These are phyloP conservation scores for Rhodotorula mucilaginosa DNA, from an alignment of 1,284 basidiomycete genomes.

Conservation along the genomic window DNA sequence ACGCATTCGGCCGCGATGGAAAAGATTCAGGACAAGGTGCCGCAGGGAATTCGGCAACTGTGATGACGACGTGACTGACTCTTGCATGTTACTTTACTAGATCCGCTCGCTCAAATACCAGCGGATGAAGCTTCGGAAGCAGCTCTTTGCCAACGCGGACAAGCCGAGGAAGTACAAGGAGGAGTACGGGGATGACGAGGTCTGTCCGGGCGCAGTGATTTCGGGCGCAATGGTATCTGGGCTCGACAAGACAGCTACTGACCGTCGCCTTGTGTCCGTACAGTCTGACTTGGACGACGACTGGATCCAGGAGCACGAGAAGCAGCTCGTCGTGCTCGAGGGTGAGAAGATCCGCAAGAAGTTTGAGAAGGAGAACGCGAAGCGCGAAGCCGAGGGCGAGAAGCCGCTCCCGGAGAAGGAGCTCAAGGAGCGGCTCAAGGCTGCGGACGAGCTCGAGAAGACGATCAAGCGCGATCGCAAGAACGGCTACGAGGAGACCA, in stretches of 20 bases:
- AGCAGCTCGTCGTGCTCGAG: conserved; percentile 55
- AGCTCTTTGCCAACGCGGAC: conserved; percentile 44
- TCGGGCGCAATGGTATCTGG: not conserved
- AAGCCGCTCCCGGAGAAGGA: conserved; percentile 54
- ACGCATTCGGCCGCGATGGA: conserved; percentile 87
- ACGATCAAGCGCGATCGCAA: conserved; percentile 78
- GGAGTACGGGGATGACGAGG: no score
- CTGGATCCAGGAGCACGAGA: conserved; percentile 79
- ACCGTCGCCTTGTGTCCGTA: not conserved
- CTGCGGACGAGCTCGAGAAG: conserved; percentile 73
- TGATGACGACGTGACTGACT: not conserved
- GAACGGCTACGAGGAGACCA: conserved; percentile 56
- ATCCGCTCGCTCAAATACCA: conserved; percentile 80
- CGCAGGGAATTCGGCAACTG: conserved; percentile 40
- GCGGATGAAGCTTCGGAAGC: conserved; percentile 57
- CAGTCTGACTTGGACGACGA: conserved; percentile 86
- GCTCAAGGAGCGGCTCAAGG: conserved; percentile 59
- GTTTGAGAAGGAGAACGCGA: conserved; percentile 76
- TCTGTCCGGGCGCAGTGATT: not conserved
- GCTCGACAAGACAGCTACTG: not conserved
- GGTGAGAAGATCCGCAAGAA: conserved; percentile 68
- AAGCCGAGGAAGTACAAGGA: conserved; percentile 70
- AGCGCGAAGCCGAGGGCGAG: conserved; percentile 49
- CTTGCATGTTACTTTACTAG: conserved; percentile 38
- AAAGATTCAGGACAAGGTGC: conserved; percentile 82